Conservation (phyloP, 345 rosid species). For the Aethionema arabicum region DNA sequence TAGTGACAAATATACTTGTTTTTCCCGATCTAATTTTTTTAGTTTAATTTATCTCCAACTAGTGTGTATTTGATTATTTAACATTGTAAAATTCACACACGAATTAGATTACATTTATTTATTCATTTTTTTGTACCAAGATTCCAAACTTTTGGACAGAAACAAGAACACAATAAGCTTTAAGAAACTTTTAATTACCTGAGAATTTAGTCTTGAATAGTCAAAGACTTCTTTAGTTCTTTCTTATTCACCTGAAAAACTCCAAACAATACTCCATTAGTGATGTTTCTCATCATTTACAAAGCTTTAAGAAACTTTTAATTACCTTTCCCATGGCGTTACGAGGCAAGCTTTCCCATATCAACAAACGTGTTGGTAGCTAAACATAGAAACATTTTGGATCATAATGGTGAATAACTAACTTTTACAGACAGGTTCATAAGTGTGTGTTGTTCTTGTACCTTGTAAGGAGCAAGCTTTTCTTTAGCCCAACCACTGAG, state of each 20-base stretch:
- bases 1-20: no score
- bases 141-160: background rate
- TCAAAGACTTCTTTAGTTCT: conserved; percentile 70
- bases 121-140: background rate
- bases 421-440: background rate
- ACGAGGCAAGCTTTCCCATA: conserved; percentile 92
- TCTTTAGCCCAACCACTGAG: conserved; percentile 83
- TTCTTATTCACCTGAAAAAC: conserved; percentile 85
- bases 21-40: no score
- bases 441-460: conserved; percentile 21
- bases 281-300: background rate
- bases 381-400: conserved; percentile 28
- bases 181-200: conserved; percentile 13
- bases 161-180: conserved; percentile 12
- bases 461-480: conserved; percentile 99
- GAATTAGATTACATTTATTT: background rate
- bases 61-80: no score
- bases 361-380: conserved; percentile 78
- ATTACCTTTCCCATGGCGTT: conserved; percentile 98
- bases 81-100: no score
- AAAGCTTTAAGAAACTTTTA: conserved; percentile 7
- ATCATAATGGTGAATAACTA: background rate
- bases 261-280: background rate
- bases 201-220: conserved; percentile 36
- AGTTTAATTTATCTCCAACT: no score